Evolutionary conservation across 192 early-diverging fungal species (phyloP).

Genomic region (Glomus cerebriforme): DNA sequence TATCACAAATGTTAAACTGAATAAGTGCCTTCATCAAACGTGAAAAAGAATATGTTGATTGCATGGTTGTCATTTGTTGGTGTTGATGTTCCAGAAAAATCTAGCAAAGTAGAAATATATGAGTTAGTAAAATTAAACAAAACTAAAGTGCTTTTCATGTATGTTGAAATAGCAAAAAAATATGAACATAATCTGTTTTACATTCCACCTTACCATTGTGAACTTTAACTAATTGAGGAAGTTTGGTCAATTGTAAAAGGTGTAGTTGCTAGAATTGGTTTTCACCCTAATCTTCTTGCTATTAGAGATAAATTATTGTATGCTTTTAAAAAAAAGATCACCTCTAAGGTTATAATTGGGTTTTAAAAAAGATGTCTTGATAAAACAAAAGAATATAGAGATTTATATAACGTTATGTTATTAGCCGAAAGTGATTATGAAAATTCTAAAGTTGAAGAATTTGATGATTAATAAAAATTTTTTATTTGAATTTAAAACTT

Average conservation of each 20-base stretch:
- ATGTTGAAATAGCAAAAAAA: constrained; percentile 6
- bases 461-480: no score
- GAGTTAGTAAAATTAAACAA: constrained; percentile 10
- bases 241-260: constrained; percentile 7
- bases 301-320: constrained; percentile 4
- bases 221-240: constrained; percentile 10
- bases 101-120: neutral
- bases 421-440: no score
- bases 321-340: neutral
- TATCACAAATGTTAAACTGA: neutral
- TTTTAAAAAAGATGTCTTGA: no score
- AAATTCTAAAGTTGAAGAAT: no score
- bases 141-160: neutral
- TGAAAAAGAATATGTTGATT: neutral
- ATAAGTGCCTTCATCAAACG: neutral
- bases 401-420: no score
- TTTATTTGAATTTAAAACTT: no score
- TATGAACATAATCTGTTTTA: neutral
- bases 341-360: no score
- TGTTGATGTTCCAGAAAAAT: neutral
- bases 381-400: no score
- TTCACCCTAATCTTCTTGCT: neutral
- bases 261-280: neutral
- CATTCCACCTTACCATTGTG: constrained; percentile 1
- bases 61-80: neutral